Evolutionary conservation across 768 basidiomycete species (phyloP).

Genomic region (Cystofilobasidium ferigula): DNA sequence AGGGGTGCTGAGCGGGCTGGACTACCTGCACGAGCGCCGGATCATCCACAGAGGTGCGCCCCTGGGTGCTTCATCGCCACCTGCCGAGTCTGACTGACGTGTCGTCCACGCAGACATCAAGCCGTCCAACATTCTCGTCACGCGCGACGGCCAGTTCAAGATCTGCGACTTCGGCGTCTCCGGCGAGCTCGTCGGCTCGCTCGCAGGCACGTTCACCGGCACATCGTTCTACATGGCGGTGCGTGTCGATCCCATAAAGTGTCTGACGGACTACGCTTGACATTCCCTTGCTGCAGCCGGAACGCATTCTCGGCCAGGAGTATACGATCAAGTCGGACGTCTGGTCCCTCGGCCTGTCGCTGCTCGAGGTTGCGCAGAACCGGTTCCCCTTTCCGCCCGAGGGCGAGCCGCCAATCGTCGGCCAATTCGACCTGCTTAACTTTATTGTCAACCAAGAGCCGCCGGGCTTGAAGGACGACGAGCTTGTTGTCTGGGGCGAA

Average conservation of each 20-base stretch:
- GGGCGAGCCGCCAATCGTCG: constrained; percentile 30
- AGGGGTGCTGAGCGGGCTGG: constrained; percentile 36
- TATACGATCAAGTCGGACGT: constrained; percentile 40
- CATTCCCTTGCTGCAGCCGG: constrained; percentile 32
- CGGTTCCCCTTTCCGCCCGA: constrained; percentile 40
- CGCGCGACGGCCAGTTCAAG: constrained; percentile 36
- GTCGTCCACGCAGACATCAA: constrained; percentile 31
- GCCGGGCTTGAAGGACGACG: constrained; percentile 21
- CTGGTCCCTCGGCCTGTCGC: constrained; percentile 39
- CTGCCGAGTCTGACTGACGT: not conserved
- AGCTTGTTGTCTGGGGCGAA: constrained; percentile 16
- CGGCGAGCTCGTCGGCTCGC: constrained; percentile 38
- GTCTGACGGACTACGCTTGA: not conserved
- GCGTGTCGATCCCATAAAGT: constrained; percentile 18
- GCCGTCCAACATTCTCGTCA: constrained; percentile 40
- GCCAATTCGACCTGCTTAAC: constrained; percentile 27
- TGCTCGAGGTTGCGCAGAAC: constrained; percentile 39
- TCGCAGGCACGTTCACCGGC: constrained; percentile 40
- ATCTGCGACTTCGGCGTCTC: constrained; percentile 41
- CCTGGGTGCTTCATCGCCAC: too few relatives aligned
- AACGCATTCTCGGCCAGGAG: constrained; percentile 37
- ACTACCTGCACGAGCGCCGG: constrained; percentile 38
- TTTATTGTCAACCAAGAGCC: constrained; percentile 26
- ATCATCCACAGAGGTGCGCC: constrained; percentile 36
- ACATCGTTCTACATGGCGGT: constrained; percentile 42